A percentile compares a stretch with the other conserved stretches of the same genome.
Conservation (phyloP, 2,329 filamentous ascomycete genomes). For the Dactylellina drechsleri region DNA sequence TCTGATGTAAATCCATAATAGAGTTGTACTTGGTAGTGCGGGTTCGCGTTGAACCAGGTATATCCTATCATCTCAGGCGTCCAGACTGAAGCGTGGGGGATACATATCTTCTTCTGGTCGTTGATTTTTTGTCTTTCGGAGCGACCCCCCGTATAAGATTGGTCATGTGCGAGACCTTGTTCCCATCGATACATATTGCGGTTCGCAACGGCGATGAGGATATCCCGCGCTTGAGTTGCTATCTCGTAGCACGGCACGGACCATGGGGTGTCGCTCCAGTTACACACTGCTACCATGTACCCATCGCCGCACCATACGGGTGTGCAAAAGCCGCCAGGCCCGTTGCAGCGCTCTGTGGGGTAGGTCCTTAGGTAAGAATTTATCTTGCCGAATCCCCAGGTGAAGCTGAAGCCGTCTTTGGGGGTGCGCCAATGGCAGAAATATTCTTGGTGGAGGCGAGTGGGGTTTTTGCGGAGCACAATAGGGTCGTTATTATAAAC, state of each 20-base stretch:
- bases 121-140: conserved; percentile 19
- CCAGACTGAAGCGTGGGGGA: conserved; percentile 23
- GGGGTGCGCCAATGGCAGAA: conserved; percentile 47
- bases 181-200: conserved; percentile 12
- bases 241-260: conserved; percentile 15
- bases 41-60: conserved; percentile 31
- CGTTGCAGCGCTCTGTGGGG: conserved; percentile 19
- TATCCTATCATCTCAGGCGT: conserved; percentile 31
- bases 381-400: background rate
- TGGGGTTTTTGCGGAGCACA: conserved; percentile 21
- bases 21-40: conserved; percentile 24
- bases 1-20: conserved; percentile 23
- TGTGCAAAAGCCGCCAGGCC: conserved; percentile 39
- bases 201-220: conserved; percentile 24
- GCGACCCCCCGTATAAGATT: background rate
- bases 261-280: conserved; percentile 29
- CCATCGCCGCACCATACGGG: conserved; percentile 12
- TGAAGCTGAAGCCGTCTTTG: background rate
- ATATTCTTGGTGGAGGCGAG: conserved; percentile 36
- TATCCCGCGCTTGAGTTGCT: conserved; percentile 20
- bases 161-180: background rate
- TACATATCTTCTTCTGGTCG: conserved; percentile 39
- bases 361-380: background rate
- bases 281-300: conserved; percentile 32
- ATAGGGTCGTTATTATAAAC: conserved; percentile 18